Conservation (phyloP, 371 early-diverging fungal genomes). For the Scutellospora calospora region DNA sequence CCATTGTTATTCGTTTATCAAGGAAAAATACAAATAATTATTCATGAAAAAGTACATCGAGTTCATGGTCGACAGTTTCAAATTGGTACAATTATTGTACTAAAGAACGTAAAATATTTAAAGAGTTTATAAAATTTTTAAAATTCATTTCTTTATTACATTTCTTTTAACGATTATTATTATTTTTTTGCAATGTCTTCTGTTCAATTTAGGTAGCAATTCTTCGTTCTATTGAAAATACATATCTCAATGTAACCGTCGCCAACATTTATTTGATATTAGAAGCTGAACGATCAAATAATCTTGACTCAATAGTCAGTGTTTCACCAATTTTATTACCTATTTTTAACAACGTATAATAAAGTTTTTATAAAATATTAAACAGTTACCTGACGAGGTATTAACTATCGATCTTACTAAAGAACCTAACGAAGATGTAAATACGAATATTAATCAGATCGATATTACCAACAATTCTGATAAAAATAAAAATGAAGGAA, state of each 20-base stretch:
- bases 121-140: neutral
- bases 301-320: too few species aligned
- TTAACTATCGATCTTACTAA: too few species aligned
- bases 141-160: neutral
- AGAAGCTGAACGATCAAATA: too few species aligned
- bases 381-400: too few species aligned
- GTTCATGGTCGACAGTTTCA: neutral
- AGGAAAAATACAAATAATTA: neutral
- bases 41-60: neutral
- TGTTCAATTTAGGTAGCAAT: neutral
- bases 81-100: neutral
- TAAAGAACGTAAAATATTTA: neutral
- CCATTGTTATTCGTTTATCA: neutral
- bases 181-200: neutral
- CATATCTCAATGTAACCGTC: neutral
- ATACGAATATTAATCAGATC: too few species aligned
- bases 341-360: too few species aligned
- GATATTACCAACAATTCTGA: too few species aligned
- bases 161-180: neutral
- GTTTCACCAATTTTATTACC: too few species aligned
- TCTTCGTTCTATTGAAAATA: neutral
- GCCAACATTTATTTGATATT: neutral
- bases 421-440: too few species aligned
- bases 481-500: too few species aligned
- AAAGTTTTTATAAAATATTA: too few species aligned